A percentile compares a stretch with the other conserved stretches of the same genome.
phyloP scores from a whole-genome alignment of 1,284 basidiomycete genomes.

The Ganoderma boninense region DNA sequence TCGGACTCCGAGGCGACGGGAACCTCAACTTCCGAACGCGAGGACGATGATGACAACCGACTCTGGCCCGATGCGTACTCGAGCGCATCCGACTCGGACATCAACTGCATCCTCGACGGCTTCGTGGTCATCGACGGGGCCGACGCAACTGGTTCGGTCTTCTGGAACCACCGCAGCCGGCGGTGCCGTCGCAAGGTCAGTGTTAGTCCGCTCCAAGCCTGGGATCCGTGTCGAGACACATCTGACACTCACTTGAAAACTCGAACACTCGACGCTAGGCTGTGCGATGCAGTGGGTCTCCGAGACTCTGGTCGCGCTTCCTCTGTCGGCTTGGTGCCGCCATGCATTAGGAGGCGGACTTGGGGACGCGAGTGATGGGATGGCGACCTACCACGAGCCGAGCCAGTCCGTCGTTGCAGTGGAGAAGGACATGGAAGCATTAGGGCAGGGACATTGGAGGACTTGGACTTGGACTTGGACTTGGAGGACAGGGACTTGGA shows the following conservation, averaged over 20 bases:
- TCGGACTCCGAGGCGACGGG: too few relatives aligned
- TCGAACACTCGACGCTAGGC: too few relatives aligned
- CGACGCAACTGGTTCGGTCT: background rate
- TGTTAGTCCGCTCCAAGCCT: background rate
- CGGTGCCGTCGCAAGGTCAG: slow-evolving; percentile 3
- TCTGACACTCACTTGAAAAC: background rate
- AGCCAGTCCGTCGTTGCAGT: background rate
- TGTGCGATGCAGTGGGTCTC: background rate
- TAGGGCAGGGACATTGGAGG: background rate
- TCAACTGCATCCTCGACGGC: background rate
- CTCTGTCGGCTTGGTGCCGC: too few relatives aligned
- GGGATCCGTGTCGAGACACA: too few relatives aligned
- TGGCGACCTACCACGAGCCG: too few relatives aligned
- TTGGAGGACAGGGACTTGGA: too few relatives aligned
- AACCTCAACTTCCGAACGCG: background rate
- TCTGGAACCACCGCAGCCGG: background rate
- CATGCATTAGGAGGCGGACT: too few relatives aligned
- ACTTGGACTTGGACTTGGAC: too few relatives aligned
- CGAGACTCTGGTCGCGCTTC: background rate
- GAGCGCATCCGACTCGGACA: too few relatives aligned
- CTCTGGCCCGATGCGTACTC: too few relatives aligned
- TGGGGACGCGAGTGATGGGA: too few relatives aligned
- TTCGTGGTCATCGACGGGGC: slow-evolving; percentile 3
- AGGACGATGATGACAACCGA: too few relatives aligned
- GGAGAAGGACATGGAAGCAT: background rate